These are phyloP conservation scores for Prinsepia uniflora DNA, from an alignment of 306 rosid genomes.

Conservation along the genomic window DNA sequence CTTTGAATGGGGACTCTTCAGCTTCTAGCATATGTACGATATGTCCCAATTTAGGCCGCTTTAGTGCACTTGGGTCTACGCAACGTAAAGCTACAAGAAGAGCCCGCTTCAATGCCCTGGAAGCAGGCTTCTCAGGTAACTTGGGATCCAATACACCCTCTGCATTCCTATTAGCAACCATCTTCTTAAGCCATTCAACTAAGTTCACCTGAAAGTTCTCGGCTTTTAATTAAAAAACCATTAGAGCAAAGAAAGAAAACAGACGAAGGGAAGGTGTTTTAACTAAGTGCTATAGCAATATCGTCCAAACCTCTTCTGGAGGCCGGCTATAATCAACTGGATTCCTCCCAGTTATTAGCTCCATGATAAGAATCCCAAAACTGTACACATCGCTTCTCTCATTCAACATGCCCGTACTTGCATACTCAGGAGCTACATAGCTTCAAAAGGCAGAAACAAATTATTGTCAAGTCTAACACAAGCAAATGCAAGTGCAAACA, in stretches of 20 bases:
- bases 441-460: conserved; percentile 34
- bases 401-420: conserved; percentile 88
- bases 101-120: conserved; percentile 73
- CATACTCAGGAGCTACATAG: conserved; percentile 93
- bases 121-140: conserved; percentile 68
- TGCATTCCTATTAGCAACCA: conserved; percentile 69
- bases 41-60: conserved; percentile 88
- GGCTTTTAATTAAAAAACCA: conserved; percentile 11
- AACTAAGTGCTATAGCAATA: conserved; percentile 14
- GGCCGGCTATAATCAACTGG: conserved; percentile 82
- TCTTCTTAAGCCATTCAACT: conserved; percentile 88
- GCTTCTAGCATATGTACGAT: conserved; percentile 95
- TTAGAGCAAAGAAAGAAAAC: conserved; percentile 14
- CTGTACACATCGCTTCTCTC: conserved; percentile 85
- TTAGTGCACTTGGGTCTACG: conserved; percentile 72
- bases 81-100: conserved; percentile 89
- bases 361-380: conserved; percentile 90
- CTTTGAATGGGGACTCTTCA: conserved; percentile 66
- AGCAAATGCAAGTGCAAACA: neutral
- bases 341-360: conserved; percentile 82
- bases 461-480: neutral
- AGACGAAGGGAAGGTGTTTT: neutral
- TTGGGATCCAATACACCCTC: conserved; percentile 84
- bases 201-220: conserved; percentile 61
- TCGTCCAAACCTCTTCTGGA: conserved; percentile 60